Percentiles rank a stretch among this genome's conserved stretches.
Conservation (phyloP, 1,284 basidiomycete species). For the Leccinum griseonigrum region DNA sequence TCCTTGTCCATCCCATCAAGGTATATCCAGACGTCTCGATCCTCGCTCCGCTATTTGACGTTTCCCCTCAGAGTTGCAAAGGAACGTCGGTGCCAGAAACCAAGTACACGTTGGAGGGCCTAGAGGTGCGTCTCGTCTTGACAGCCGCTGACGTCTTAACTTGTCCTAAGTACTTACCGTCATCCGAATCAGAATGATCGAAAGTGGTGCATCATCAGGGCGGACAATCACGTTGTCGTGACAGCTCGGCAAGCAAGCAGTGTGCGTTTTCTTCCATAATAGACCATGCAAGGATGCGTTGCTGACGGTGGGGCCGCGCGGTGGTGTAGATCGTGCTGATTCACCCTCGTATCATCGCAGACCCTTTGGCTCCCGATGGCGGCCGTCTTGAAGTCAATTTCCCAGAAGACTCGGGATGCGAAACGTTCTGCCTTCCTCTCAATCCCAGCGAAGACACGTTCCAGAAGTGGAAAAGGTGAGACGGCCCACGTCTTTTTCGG, state of each 20-base stretch:
- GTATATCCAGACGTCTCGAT: slow-evolving; percentile 26
- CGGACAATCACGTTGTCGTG: slow-evolving; percentile 48
- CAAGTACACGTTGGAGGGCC: slow-evolving; percentile 57
- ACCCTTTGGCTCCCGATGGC: slow-evolving; percentile 42
- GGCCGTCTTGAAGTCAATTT: slow-evolving; percentile 55
- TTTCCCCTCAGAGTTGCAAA: slow-evolving; percentile 50
- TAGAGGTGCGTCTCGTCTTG: slow-evolving; percentile 48
- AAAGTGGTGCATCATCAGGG: slow-evolving; percentile 65
- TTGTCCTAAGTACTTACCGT: background rate
- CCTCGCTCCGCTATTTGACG: slow-evolving; percentile 6
- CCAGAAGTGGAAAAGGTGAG: slow-evolving; percentile 55
- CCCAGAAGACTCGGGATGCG: slow-evolving; percentile 53
- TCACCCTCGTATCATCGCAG: slow-evolving; percentile 49
- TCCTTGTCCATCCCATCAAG: slow-evolving; percentile 70
- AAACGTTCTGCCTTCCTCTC: slow-evolving; percentile 57
- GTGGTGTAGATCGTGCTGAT: slow-evolving; percentile 63
- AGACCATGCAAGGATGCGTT: background rate
- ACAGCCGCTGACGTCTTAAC: background rate
- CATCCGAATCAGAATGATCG: slow-evolving; percentile 54
- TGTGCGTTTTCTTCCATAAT: slow-evolving; percentile 37
- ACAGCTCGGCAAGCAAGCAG: slow-evolving; percentile 64
- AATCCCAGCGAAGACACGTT: slow-evolving; percentile 49
- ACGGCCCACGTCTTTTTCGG: background rate
- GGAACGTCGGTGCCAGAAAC: slow-evolving; percentile 58
- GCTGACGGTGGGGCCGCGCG: slow-evolving; percentile 3